Evolutionary conservation across 805 yeast species (phyloP).

Genomic region (Yarrowia deformans): DNA sequence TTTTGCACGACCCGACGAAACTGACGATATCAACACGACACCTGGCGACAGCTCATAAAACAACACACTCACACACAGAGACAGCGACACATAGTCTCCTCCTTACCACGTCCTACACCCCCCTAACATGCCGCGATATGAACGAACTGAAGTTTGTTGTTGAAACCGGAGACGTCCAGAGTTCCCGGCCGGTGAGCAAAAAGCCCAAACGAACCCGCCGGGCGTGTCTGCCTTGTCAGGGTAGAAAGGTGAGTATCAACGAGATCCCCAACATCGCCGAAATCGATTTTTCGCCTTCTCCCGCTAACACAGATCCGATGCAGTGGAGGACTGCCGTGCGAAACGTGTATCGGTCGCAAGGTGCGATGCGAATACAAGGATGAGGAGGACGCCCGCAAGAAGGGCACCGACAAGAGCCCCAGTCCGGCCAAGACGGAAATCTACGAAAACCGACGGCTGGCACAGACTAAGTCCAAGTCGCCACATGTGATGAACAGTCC

Average conservation of each 20-base stretch:
- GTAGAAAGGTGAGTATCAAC: conserved; percentile 41
- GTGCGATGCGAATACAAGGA: conserved; percentile 42
- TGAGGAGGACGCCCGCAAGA: conserved; percentile 17
- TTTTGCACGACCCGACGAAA: no score
- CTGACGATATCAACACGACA: no score
- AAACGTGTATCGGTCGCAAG: conserved; percentile 41
- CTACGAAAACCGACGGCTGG: conserved; percentile 1
- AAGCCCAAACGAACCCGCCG: conserved; percentile 45
- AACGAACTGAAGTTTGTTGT: conserved; percentile 38
- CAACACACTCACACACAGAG: not conserved
- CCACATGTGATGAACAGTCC: conserved; percentile 11
- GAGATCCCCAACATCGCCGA: not conserved
- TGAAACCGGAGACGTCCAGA: conserved; percentile 31
- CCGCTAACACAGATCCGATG: conserved; percentile 44
- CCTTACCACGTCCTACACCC: not conserved
- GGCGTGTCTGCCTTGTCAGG: conserved; percentile 45
- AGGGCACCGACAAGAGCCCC: conserved; percentile 8
- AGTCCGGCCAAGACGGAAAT: conserved; percentile 1
- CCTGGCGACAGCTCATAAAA: not conserved
- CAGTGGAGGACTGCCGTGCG: conserved; percentile 45
- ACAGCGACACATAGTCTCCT: not conserved
- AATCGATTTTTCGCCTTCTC: not conserved
- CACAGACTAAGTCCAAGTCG: conserved; percentile 7
- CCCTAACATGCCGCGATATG: conserved; percentile 35
- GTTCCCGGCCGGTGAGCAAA: conserved; percentile 28